Evolutionary conservation across 2,329 filamentous ascomycete species (phyloP).

Genomic region (Colletotrichum tabaci): DNA sequence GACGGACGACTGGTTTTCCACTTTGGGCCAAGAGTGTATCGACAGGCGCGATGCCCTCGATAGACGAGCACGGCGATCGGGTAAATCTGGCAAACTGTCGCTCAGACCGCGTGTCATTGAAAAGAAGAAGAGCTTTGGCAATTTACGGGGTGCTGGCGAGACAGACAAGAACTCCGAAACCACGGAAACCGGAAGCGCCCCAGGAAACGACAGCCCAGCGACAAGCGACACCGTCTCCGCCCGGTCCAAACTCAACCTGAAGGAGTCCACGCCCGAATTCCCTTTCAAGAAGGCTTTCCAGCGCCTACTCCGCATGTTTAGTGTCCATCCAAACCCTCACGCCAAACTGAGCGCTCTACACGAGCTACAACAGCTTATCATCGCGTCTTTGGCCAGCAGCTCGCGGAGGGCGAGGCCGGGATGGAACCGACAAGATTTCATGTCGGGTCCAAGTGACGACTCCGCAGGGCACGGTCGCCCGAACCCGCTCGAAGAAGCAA

Average conservation of each 20-base stretch:
- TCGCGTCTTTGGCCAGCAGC: slow-evolving; percentile 70
- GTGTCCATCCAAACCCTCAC: slow-evolving; percentile 89
- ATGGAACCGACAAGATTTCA: slow-evolving; percentile 54
- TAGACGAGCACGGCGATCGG: slow-evolving; percentile 58
- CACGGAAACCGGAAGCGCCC: slow-evolving; percentile 54
- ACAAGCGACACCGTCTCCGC: slow-evolving; percentile 57
- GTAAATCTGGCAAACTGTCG: slow-evolving; percentile 58
- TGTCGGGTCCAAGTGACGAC: slow-evolving; percentile 52
- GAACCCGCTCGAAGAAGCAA: slow-evolving; percentile 74
- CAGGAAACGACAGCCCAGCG: slow-evolving; percentile 59
- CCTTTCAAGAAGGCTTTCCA: slow-evolving; percentile 86
- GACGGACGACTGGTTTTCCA: slow-evolving; percentile 89
- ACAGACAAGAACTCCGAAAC: slow-evolving; percentile 55
- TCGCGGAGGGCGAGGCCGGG: slow-evolving; percentile 50
- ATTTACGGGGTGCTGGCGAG: slow-evolving; percentile 69
- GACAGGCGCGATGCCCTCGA: slow-evolving; percentile 72
- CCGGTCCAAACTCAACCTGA: slow-evolving; percentile 49
- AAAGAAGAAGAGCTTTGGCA: slow-evolving; percentile 79
- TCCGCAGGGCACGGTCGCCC: slow-evolving; percentile 54
- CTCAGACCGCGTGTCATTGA: slow-evolving; percentile 69
- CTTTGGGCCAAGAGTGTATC: slow-evolving; percentile 76
- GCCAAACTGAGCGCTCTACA: slow-evolving; percentile 87
- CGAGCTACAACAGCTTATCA: slow-evolving; percentile 86
- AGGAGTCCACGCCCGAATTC: slow-evolving; percentile 69
- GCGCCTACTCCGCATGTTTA: slow-evolving; percentile 86